Conservation (phyloP, 352 stramenopile genomes). For the Pythium catenulatum region DNA sequence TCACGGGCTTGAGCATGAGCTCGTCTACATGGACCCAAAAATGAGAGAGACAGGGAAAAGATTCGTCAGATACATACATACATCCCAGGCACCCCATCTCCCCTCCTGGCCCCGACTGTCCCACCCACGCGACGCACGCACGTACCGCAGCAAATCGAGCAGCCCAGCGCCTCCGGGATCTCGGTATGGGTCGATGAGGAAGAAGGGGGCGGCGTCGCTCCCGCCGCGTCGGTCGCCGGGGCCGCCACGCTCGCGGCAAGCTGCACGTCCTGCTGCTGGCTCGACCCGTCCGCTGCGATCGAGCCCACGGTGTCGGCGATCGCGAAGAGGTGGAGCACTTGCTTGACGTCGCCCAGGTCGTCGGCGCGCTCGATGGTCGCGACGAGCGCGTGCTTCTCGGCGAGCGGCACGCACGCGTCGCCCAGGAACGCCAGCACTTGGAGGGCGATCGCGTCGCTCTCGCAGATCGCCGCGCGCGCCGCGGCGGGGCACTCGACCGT, state of each 20-base stretch:
- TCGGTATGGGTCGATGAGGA: too few relatives aligned
- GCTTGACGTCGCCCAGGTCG: slow-evolving; percentile 12
- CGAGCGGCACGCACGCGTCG: background rate
- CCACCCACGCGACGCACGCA: too few relatives aligned
- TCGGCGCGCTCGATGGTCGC: slow-evolving; percentile 32
- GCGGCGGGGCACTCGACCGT: background rate
- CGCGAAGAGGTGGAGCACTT: slow-evolving; percentile 23
- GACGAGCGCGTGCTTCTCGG: slow-evolving; percentile 38
- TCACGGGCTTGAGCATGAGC: slow-evolving; percentile 72
- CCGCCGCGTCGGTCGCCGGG: background rate
- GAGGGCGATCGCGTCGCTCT: slow-evolving; percentile 8
- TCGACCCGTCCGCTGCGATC: too few relatives aligned
- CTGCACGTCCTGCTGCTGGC: background rate
- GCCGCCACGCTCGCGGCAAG: background rate
- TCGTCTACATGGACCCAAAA: slow-evolving; percentile 53
- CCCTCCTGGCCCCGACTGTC: background rate
- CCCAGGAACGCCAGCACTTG: slow-evolving; percentile 17
- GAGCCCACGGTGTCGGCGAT: background rate
- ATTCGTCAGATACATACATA: background rate
- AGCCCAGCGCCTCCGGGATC: slow-evolving; percentile 64
- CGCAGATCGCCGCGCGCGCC: background rate
- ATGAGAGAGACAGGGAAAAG: background rate
- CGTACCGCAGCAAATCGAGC: slow-evolving; percentile 71
- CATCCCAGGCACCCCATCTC: background rate
- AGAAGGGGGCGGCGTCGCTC: too few relatives aligned